phyloP scores from a whole-genome alignment of 2,329 filamentous ascomycete species.

The Diaporthe citri region DNA sequence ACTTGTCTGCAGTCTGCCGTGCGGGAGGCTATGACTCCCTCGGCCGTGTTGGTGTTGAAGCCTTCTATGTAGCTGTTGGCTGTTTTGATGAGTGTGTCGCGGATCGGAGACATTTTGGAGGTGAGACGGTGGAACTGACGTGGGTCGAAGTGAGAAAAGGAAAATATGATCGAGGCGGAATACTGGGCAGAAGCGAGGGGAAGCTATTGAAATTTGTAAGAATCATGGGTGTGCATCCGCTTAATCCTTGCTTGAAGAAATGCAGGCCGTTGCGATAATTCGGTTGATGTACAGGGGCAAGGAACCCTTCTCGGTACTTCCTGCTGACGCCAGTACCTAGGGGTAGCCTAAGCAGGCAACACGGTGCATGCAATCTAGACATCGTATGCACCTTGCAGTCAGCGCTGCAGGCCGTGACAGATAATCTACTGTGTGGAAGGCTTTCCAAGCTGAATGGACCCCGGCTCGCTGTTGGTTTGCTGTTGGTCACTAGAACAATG shows the following conservation, averaged over 20 bases:
- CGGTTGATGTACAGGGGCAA: background rate
- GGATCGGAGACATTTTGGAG: conserved; percentile 14
- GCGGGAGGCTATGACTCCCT: conserved; percentile 31
- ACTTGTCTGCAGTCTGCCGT: conserved; percentile 33
- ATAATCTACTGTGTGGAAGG: too few relatives aligned
- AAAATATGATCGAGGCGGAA: background rate
- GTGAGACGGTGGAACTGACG: background rate
- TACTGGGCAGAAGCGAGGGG: background rate
- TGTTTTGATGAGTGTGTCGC: conserved; percentile 22
- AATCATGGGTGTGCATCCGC: background rate
- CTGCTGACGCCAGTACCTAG: too few relatives aligned
- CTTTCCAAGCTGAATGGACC: background rate
- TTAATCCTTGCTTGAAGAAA: background rate
- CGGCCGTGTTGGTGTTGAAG: conserved; percentile 31
- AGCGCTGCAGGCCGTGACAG: too few relatives aligned
- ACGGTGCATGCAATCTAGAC: too few relatives aligned
- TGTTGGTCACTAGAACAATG: background rate
- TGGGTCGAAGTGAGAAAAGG: background rate
- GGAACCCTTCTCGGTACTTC: too few relatives aligned
- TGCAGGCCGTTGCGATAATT: background rate
- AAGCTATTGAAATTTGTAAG: conserved; percentile 1
- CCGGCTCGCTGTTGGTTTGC: background rate
- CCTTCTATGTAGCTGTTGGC: conserved; percentile 35
- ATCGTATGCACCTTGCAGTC: too few relatives aligned
- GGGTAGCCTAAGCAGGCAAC: too few relatives aligned